Percentiles rank a stretch among this genome's conserved stretches.
Evolutionary conservation across 768 basidiomycete genomes (phyloP).

Genomic region (Pluteus cervinus): DNA sequence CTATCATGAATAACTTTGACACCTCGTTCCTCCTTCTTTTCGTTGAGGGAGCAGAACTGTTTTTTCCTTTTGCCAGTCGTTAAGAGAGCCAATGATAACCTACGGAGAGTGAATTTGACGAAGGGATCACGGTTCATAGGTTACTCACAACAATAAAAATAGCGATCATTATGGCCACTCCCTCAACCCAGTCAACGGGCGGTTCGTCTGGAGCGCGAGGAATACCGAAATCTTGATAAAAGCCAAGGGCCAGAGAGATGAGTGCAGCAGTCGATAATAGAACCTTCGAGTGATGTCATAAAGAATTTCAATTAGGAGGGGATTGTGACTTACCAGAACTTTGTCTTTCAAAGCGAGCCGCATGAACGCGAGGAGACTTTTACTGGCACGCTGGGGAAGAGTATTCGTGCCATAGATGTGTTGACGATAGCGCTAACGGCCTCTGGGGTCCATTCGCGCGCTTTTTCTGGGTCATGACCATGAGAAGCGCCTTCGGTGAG

Average conservation of each 20-base stretch:
- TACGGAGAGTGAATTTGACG: slow-evolving; percentile 22
- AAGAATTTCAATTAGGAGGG: too few species aligned
- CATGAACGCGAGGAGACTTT: slow-evolving; percentile 71
- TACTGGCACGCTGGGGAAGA: slow-evolving; percentile 63
- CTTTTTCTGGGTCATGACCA: slow-evolving; percentile 19
- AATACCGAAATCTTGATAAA: slow-evolving; percentile 90
- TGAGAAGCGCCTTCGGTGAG: slow-evolving; percentile 8
- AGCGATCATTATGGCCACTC: slow-evolving; percentile 75
- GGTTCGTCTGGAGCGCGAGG: slow-evolving; percentile 53
- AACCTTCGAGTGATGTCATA: slow-evolving; percentile 41
- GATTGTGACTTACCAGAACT: slow-evolving; percentile 57
- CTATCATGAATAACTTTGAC: slow-evolving; percentile 80
- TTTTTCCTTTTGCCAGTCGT: slow-evolving; percentile 99
- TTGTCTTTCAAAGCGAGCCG: slow-evolving; percentile 87
- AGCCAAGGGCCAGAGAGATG: slow-evolving; percentile 86
- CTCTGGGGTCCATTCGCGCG: slow-evolving; percentile 22
- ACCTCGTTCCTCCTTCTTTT: slow-evolving; percentile 90
- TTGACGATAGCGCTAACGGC: slow-evolving; percentile 51
- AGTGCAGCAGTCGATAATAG: slow-evolving; percentile 88
- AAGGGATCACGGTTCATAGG: background rate
- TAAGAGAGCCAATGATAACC: slow-evolving; percentile 89
- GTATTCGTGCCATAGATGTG: slow-evolving; percentile 73
- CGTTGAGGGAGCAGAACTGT: slow-evolving; percentile 89
- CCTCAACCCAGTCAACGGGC: slow-evolving; percentile 96
- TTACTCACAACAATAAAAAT: slow-evolving; percentile 64